phyloP scores from a whole-genome alignment of 2,329 filamentous ascomycete species.

The Colletotrichum sidae region DNA sequence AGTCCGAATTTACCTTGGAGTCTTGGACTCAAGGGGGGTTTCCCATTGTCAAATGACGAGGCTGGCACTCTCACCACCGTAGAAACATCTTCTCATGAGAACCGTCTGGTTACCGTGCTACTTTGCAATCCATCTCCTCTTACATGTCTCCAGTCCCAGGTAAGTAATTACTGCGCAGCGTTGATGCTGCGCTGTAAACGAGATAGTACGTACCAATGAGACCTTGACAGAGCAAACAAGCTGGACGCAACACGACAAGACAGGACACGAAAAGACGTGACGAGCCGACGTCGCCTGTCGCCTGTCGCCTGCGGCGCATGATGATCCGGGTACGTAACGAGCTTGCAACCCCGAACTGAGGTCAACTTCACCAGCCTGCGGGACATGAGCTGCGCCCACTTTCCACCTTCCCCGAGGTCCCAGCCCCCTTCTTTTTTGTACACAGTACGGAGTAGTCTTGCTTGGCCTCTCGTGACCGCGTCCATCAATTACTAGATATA shows the following conservation, averaged over 20 bases:
- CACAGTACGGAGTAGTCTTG: background rate
- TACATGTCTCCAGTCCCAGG: too few relatives aligned
- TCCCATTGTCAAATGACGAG: too few relatives aligned
- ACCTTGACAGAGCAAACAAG: background rate
- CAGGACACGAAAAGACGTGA: too few relatives aligned
- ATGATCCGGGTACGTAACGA: conserved; percentile 4
- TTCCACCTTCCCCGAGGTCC: conserved; percentile 35
- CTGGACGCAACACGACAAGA: background rate
- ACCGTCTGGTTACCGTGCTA: too few relatives aligned
- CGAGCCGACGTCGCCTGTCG: too few relatives aligned
- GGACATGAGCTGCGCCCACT: conserved; percentile 34
- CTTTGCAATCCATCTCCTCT: too few relatives aligned
- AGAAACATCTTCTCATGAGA: too few relatives aligned
- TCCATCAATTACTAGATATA: conserved; percentile 21
- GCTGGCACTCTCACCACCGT: too few relatives aligned
- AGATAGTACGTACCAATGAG: background rate
- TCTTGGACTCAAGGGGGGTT: too few relatives aligned
- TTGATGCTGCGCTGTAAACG: conserved; percentile 15
- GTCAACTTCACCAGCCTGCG: conserved; percentile 13
- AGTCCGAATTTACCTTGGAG: too few relatives aligned
- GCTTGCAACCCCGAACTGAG: conserved; percentile 1
- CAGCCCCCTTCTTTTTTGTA: conserved; percentile 21
- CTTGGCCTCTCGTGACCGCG: conserved; percentile 19
- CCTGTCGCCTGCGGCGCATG: too few relatives aligned
- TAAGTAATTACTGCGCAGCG: background rate